phyloP scores from a whole-genome alignment of 2,329 filamentous ascomycete species.

The Magnaporthales sp. region DNA sequence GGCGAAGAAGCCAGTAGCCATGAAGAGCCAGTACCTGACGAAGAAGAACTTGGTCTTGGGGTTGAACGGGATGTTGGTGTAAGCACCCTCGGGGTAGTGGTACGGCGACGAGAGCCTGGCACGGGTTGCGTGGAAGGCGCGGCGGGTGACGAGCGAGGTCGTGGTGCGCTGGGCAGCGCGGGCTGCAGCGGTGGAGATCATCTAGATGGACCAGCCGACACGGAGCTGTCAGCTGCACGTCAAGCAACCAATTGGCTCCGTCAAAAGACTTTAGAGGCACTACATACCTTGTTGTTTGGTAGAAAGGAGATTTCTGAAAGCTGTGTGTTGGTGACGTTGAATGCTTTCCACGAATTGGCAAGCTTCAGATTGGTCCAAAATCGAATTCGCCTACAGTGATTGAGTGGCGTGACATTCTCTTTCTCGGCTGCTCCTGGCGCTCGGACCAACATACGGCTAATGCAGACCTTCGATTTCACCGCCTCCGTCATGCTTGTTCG shows the following conservation, averaged over 20 bases:
- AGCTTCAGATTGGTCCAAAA: not conserved
- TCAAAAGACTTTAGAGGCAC: not conserved
- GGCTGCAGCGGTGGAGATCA: constrained; percentile 67
- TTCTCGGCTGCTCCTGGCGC: not conserved
- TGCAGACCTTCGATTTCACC: not conserved
- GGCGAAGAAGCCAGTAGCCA: constrained; percentile 45
- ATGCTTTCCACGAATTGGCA: not conserved
- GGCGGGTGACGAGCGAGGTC: constrained; percentile 54
- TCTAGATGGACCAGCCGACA: constrained; percentile 38
- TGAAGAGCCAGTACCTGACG: constrained; percentile 72
- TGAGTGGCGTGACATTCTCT: not conserved
- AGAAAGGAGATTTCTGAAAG: constrained; percentile 6
- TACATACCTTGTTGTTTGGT: constrained; percentile 5
- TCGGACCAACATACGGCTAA: not conserved
- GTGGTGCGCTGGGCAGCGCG: constrained; percentile 52
- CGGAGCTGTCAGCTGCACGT: not conserved
- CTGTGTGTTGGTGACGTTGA: not conserved
- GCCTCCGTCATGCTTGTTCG: not conserved
- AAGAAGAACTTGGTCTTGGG: constrained; percentile 80
- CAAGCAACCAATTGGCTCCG: not conserved
- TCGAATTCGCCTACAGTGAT: not conserved
- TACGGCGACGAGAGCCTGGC: constrained; percentile 79
- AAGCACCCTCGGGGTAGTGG: constrained; percentile 96
- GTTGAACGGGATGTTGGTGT: constrained; percentile 96
- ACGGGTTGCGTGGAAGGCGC: constrained; percentile 89